Evolutionary conservation across 495 filamentous ascomycete genomes (phyloP), one percentile per base, ranked within the genome.

Genomic region (Aspergillus leporis): DNA sequence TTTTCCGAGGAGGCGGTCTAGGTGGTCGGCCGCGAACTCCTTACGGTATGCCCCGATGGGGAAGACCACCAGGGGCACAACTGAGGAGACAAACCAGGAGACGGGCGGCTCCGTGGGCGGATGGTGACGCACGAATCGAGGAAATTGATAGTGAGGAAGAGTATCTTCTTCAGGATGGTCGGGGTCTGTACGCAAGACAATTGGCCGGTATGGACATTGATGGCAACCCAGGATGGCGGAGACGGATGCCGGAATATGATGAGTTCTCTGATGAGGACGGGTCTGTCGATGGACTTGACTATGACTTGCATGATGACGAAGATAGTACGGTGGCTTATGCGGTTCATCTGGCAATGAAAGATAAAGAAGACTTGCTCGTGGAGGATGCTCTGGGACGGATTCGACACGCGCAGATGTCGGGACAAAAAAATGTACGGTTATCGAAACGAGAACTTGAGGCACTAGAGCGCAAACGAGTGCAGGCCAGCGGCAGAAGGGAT

Each of bases 1-100:
- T 98, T 98, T 97, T 98, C 95, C 84, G 94, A 96, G 94, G 95
- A 98, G 93, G 94, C 92, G 93, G 93, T 97, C 90, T 98, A 97
- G 87, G 85, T 93, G 92, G 92, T 96, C 92, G 93, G 90, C 92
- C 92, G 92, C 92, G 90, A 95, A 85, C 91, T 96, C 92, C 92
- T 87, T 86, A 91, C 85, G 81, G 82, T 89, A 87, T 87, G 90
- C 90, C 90, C 90, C 86, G 78, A 88, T 90, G 91, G 92, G 92
- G 91, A 96, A 96, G 92, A 96, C 91, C 91, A 93, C 88, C 90
- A 84, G 89, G 89, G 88, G 87, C 84, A 85, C 82, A 74, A 69
- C 65, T 64, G 77, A 83, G 85, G 81, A 85, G 83, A 78, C 71
- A 78, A 73, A 72, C 73, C 70, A 80, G 76, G 72, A 77, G 82